These are phyloP conservation scores for Fusarium guadeloupense DNA, from an alignment of 2,329 filamentous ascomycete species.

Conservation along the genomic window DNA sequence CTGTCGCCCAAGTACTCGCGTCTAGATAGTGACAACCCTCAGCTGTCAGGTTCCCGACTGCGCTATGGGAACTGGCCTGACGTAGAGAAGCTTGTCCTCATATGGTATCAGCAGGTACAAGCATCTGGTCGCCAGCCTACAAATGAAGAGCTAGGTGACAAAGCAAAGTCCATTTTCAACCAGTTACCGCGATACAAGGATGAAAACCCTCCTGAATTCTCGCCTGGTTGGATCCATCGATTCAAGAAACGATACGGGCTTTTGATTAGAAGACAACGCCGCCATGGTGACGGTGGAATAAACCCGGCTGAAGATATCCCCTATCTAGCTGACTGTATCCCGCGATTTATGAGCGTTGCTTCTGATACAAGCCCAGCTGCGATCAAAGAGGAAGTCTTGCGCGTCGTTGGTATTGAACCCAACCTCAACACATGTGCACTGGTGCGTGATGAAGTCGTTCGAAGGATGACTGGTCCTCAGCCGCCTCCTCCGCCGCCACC, in stretches of 20 bases:
- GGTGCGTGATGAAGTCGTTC: conserved; percentile 66
- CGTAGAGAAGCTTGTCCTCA: conserved; percentile 66
- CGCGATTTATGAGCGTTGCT: conserved; percentile 66
- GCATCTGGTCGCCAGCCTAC: conserved; percentile 65
- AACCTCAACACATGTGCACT: conserved; percentile 63
- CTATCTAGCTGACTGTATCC: conserved; percentile 69
- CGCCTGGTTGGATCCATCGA: conserved; percentile 70
- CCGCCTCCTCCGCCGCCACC: conserved; percentile 36
- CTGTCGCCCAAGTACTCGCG: conserved; percentile 70
- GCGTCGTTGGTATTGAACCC: conserved; percentile 64
- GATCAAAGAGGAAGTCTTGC: conserved; percentile 66
- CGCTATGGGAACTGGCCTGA: conserved; percentile 73
- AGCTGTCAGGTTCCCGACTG: conserved; percentile 69
- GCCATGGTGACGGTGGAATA: conserved; percentile 57
- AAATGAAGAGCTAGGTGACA: conserved; percentile 70
- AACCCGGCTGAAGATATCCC: conserved; percentile 65
- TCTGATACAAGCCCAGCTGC: conserved; percentile 67
- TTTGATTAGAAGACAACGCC: conserved; percentile 64
- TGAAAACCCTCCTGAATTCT: conserved; percentile 68
- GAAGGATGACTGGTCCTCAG: conserved; percentile 45
- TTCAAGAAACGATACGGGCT: conserved; percentile 72
- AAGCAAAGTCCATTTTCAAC: conserved; percentile 67
- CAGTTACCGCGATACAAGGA: conserved; percentile 69
- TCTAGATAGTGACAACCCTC: conserved; percentile 66
- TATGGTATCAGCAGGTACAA: conserved; percentile 64